Evolutionary conservation across 129 eudicot genomes (phyloP).

Genomic region (Erigeron canadensis): DNA sequence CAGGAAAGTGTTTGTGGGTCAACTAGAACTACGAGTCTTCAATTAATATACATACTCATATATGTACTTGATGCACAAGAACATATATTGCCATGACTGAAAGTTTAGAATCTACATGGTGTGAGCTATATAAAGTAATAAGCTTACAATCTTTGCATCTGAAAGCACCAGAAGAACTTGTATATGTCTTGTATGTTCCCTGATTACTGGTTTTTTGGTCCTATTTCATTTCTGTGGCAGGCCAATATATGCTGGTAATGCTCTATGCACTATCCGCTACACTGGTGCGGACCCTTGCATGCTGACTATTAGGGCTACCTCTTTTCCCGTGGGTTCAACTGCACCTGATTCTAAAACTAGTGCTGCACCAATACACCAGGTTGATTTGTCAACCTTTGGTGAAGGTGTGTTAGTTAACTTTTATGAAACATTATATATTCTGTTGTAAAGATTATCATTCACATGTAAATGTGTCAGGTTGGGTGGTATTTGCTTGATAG

Average conservation of each 20-base stretch:
- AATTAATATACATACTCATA: neutral
- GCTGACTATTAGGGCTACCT: conserved; percentile 78
- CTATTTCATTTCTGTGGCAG: conserved; percentile 39
- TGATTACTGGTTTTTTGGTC: neutral
- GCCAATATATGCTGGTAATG: conserved; percentile 99
- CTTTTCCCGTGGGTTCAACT: conserved; percentile 53
- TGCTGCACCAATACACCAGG: conserved; percentile 65
- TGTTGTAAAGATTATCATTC: neutral
- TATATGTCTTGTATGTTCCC: conserved; percentile 10
- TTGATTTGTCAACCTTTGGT: conserved; percentile 71
- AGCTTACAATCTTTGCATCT: neutral
- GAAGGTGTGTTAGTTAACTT: conserved; percentile 65
- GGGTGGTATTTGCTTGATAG: neutral
- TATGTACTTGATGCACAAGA: too few species aligned
- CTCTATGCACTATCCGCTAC: conserved; percentile 83
- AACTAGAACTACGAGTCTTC: neutral
- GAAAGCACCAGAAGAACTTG: neutral
- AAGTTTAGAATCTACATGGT: too few species aligned
- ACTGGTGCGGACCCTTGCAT: conserved; percentile 80
- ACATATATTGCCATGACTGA: too few species aligned
- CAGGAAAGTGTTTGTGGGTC: neutral
- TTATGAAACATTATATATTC: neutral
- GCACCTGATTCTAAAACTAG: conserved; percentile 44
- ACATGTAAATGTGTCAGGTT: conserved; percentile 3
- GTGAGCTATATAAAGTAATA: too few species aligned